A percentile compares a stretch with the other conserved stretches of the same genome.
These are phyloP conservation scores for Stenocarpella maydis DNA, from an alignment of 2,329 filamentous ascomycete species.

Conservation along the genomic window DNA sequence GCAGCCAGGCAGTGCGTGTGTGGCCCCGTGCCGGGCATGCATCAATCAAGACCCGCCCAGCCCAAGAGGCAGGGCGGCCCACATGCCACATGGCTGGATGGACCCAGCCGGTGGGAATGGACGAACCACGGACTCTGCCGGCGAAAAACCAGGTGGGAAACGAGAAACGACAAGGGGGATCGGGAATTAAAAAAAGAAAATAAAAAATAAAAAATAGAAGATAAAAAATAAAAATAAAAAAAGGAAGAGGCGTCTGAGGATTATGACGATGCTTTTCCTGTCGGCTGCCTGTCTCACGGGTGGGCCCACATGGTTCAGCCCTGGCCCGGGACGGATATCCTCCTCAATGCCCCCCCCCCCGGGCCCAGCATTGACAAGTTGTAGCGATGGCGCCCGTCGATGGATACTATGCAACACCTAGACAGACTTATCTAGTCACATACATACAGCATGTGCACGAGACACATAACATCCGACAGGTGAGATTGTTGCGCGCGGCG, in stretches of 20 bases:
- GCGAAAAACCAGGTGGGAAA: not conserved
- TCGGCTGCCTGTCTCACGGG: conserved; percentile 17
- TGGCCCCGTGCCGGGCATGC: conserved; percentile 25
- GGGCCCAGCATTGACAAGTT: not conserved
- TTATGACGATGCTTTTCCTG: conserved; percentile 19
- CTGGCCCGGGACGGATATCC: not conserved
- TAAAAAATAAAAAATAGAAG: not conserved
- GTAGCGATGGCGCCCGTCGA: not conserved
- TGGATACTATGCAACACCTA: not conserved
- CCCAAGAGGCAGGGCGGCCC: conserved; percentile 12
- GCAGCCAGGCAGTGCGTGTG: conserved; percentile 26
- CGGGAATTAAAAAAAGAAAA: not conserved
- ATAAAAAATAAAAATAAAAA: not conserved
- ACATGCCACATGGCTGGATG: conserved; percentile 34
- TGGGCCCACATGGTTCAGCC: conserved; percentile 22
- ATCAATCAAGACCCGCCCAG: conserved; percentile 12
- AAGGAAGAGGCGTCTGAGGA: conserved; percentile 15
- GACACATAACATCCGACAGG: not conserved
- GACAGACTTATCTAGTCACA: no score
- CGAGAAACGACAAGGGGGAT: no score
- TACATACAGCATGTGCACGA: not conserved
- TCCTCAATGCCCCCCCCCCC: not conserved
- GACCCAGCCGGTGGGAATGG: conserved; percentile 7
- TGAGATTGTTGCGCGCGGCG: not conserved
- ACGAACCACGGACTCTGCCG: conserved; percentile 10